Evolutionary conservation across 2,329 filamentous ascomycete species (phyloP).

Genomic region (Alternaria metachromatica): DNA sequence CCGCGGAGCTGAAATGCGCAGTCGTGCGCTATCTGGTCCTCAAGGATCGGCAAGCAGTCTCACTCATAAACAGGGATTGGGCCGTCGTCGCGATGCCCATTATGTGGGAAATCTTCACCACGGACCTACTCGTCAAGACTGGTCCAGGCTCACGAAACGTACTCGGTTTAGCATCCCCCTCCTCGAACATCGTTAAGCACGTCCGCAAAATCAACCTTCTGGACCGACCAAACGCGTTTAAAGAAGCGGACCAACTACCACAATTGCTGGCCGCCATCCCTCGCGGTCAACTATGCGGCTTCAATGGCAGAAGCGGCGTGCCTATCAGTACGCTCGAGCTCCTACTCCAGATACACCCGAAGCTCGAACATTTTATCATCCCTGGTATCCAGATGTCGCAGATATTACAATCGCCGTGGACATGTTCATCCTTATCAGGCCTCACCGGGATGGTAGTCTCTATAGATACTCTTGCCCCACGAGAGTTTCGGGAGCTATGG

Average conservation of each 20-base stretch:
- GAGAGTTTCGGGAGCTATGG: not conserved
- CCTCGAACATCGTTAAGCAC: not conserved
- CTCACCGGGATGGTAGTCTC: not conserved
- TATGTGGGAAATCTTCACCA: not conserved
- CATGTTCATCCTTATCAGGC: not conserved
- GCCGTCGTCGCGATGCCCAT: not conserved
- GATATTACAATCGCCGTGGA: not conserved
- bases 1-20: not conserved
- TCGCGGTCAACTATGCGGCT: not conserved
- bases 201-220: not conserved
- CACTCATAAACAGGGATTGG: not conserved
- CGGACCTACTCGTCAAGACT: not conserved
- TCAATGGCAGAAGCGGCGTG: not conserved
- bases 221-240: not conserved
- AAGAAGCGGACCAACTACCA: not conserved
- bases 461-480: not conserved
- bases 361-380: not conserved
- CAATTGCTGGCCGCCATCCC: not conserved
- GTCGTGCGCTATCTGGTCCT: not conserved
- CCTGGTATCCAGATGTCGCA: not conserved
- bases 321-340: not conserved
- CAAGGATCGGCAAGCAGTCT: rapidly evolving
- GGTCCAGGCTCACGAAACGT: not conserved
- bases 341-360: not conserved
- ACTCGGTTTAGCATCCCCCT: rapidly evolving